A percentile compares a stretch with the other conserved stretches of the same genome.
Conservation (phyloP, 441 rosid genomes). For the Gossypium laxum region DNA sequence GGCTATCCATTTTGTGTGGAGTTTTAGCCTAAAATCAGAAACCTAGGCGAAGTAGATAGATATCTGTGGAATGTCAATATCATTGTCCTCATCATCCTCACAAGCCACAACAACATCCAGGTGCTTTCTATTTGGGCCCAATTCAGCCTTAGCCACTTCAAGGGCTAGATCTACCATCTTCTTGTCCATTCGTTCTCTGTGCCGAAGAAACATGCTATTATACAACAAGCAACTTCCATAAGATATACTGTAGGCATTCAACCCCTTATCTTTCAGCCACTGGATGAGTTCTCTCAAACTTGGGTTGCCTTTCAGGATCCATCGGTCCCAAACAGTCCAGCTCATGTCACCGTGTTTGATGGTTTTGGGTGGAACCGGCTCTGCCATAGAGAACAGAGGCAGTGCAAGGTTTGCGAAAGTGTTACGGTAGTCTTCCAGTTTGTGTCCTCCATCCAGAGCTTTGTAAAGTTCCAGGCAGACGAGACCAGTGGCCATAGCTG, state of each 20-base stretch:
- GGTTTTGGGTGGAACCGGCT: slow-evolving; percentile 87
- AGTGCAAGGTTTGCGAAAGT: slow-evolving; percentile 90
- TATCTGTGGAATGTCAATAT: slow-evolving; percentile 74
- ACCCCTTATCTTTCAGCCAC: slow-evolving; percentile 69
- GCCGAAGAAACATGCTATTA: slow-evolving; percentile 76
- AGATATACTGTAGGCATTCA: slow-evolving; percentile 88
- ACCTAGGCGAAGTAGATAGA: slow-evolving; percentile 59
- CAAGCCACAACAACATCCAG: slow-evolving; percentile 85
- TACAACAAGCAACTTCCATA: slow-evolving; percentile 73
- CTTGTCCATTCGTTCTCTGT: slow-evolving; percentile 75
- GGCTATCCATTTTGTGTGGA: too few species aligned
- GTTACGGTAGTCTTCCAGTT: slow-evolving; percentile 80
- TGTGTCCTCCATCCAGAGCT: slow-evolving; percentile 68
- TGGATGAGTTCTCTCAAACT: slow-evolving; percentile 58
- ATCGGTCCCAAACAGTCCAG: slow-evolving; percentile 98
- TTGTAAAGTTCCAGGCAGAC: slow-evolving; percentile 95
- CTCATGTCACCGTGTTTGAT: slow-evolving; percentile 70
- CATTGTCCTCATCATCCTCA: slow-evolving; percentile 71
- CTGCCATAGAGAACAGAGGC: slow-evolving; percentile 87
- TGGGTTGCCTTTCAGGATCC: slow-evolving; percentile 67
- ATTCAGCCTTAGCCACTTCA: slow-evolving; percentile 73
- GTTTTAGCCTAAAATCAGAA: slow-evolving; percentile 12
- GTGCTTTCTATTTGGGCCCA: slow-evolving; percentile 60
- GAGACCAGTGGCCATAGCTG: slow-evolving; percentile 94
- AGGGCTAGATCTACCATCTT: slow-evolving; percentile 65